Percentiles rank a stretch among this genome's conserved stretches.
phyloP scores from a whole-genome alignment of 495 filamentous ascomycete species.

The Penicillium herquei region DNA sequence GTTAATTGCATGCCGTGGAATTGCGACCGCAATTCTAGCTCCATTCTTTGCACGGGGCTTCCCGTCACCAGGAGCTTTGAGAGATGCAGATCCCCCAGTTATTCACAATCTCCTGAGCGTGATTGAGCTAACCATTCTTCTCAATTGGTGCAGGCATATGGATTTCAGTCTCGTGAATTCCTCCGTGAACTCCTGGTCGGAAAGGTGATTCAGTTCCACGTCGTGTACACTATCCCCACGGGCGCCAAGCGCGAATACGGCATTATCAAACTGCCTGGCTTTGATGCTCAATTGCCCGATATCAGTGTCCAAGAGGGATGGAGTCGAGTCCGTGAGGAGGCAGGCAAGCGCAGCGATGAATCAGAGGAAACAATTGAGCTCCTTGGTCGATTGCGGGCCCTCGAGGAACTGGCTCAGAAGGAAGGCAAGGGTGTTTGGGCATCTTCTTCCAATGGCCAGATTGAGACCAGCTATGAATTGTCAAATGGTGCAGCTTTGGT shows the following conservation, averaged over 20 bases:
- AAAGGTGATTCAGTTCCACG: constrained; percentile 78
- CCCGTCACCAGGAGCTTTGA: background rate
- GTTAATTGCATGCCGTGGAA: constrained; percentile 1
- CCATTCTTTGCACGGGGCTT: background rate
- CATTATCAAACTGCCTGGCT: constrained; percentile 63
- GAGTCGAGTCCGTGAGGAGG: constrained; percentile 89
- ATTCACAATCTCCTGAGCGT: background rate
- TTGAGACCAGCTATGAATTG: constrained; percentile 78
- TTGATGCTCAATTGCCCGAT: constrained; percentile 74
- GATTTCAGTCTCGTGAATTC: constrained; percentile 91
- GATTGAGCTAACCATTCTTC: constrained; percentile 3
- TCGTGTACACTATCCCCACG: constrained; percentile 79
- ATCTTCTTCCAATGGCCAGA: constrained; percentile 51
- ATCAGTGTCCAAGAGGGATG: constrained; percentile 80
- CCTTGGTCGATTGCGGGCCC: constrained; percentile 69
- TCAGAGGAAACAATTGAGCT: constrained; percentile 66
- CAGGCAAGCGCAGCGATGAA: constrained; percentile 78
- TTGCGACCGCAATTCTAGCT: background rate
- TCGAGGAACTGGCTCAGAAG: constrained; percentile 78
- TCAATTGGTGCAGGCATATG: constrained; percentile 57
- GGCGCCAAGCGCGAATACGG: constrained; percentile 85
- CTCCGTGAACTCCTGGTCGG: constrained; percentile 80
- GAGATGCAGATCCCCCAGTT: background rate
- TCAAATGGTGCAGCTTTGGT: constrained; percentile 69
- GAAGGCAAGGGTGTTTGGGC: constrained; percentile 79